Evolutionary conservation across 495 filamentous ascomycete genomes (phyloP).

Genomic region (Aspergillus ostianus): DNA sequence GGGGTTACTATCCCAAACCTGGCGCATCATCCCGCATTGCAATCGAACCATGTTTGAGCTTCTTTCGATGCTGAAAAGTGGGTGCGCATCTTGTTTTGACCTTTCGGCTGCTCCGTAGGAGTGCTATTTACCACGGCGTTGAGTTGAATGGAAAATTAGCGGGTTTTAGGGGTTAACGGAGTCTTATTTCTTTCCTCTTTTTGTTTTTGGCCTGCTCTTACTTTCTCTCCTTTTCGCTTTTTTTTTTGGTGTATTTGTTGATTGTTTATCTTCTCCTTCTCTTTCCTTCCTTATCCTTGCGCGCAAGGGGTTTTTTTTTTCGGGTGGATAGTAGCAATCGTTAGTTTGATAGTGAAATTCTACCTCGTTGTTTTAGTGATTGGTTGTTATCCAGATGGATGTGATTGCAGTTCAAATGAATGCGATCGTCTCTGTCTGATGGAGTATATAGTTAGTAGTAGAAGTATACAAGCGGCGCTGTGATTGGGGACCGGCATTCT

Average conservation of each 20-base stretch:
- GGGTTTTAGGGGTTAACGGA: not conserved
- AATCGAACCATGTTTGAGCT: constrained; percentile 27
- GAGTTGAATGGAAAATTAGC: not conserved
- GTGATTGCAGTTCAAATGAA: no score
- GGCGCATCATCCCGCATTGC: constrained; percentile 49
- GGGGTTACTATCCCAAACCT: constrained; percentile 40
- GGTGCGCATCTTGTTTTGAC: not conserved
- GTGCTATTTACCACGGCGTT: not conserved
- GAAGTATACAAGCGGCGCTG: not conserved
- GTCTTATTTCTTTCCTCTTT: not conserved
- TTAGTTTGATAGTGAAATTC: no score
- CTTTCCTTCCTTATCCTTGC: not conserved
- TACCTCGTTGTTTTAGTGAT: no score
- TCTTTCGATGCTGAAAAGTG: not conserved
- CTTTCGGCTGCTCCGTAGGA: not conserved
- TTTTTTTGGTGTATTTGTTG: not conserved
- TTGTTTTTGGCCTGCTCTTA: no score
- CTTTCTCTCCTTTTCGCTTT: not conserved
- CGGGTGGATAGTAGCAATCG: no score
- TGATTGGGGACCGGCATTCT: not conserved
- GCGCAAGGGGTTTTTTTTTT: no score
- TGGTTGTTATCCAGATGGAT: no score
- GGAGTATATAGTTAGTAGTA: no score
- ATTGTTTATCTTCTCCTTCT: not conserved
- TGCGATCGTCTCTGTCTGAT: no score